Evolutionary conservation across 176 grass and related monocot species (phyloP), one percentile per base, ranked within the genome.

Genomic region (Carex cristatella): DNA sequence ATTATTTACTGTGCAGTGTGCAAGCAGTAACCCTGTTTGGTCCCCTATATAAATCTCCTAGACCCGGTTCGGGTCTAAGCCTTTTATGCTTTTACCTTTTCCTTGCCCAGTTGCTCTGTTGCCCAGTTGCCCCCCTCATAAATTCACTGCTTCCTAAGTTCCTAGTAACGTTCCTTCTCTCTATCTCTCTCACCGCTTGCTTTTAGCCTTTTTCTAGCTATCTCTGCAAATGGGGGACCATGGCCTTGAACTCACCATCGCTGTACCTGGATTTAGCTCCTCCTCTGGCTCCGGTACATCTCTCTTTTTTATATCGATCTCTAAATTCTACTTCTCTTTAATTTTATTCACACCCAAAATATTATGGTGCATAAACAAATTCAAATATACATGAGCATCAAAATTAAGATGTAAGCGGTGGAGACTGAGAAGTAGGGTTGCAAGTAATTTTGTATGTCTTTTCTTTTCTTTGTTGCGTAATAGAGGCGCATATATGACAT

Each of bases 211-310:
- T 88, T 81, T 58, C 38, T 37, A 69, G 80, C 7, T 19, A 92
- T 94, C 33, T 78, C 51, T 78, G 51, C 51, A 68, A 69, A 83
- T 83, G 81, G 96, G 93, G 91, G 85, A 75, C 88, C 85, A 91
- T 90, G 89, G 88, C 64, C 88, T 99, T 67, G 96, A 99, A 63
- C 91, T 99, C 88, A 99, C 96, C 96, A 99, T 99, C 54, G 96
- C 93, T 62, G 90, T 99, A 42, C 91, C 93, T 49, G 93, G 93
- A 16, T 88, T 95, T 62, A 91, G 65, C 88, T 94, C 93, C 67
- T 93, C 92, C 61, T 92, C 91, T 79, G 89, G 90, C 70, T 94
- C 94, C 57, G 94, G 94, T 97, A 94, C 82, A 30, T 84, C 27
- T 31, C 40, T 37, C 54, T 51, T 46, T 44, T 61, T 63, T 4